Evolutionary conservation across 129 eudicot species (phyloP), one percentile per base, ranked within the genome.

Genomic region (Saposhnikovia divaricata): DNA sequence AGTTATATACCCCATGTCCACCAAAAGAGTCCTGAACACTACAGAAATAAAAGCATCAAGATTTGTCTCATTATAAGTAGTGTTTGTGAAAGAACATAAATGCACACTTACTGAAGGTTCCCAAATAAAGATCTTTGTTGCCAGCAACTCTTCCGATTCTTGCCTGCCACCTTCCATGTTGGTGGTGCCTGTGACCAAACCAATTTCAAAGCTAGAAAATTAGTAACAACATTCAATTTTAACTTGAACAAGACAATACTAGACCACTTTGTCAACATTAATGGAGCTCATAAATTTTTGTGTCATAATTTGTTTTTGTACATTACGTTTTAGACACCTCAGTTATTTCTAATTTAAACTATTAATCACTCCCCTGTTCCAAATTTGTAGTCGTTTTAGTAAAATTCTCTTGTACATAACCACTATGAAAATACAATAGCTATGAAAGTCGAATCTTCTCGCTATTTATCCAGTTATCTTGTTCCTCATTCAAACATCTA

Each of bases 161-260:
- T 78, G 98, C 98, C 85, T 93, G 98, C 98, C 98, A 94, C 82
- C 97, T 89, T 85, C 98, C 98, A 87, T 94, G 98, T 80, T 94
- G 97, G 71, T 94, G 98, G 80, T 93, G 98, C 74, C 98, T 93
- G 84, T 84, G 21, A 15, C 12, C 42, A 75, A 4, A 25, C 15
- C 34, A 57, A 13, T 38, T 4, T 39, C 4, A 3, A 39, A 27
- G 37, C 39, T 12, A 65, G 72, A 25, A 66, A 1, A 28, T 66
- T 66, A 10, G 18, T 65, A 65, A 21, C 28, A 21, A 21, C 21
- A 16, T 5, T 51, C 6, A 19, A 18, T 51, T 51, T 59, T 59
- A 59, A 8, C 34, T 65, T n/a, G 16, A 65, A 27, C 19, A 65
- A 61, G 12, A 61, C 69, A 61, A 25, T 59, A 11, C 11, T 11